These are phyloP conservation scores for Emericellopsis cladophorae DNA, from an alignment of 2,329 filamentous ascomycete genomes.

Conservation along the genomic window DNA sequence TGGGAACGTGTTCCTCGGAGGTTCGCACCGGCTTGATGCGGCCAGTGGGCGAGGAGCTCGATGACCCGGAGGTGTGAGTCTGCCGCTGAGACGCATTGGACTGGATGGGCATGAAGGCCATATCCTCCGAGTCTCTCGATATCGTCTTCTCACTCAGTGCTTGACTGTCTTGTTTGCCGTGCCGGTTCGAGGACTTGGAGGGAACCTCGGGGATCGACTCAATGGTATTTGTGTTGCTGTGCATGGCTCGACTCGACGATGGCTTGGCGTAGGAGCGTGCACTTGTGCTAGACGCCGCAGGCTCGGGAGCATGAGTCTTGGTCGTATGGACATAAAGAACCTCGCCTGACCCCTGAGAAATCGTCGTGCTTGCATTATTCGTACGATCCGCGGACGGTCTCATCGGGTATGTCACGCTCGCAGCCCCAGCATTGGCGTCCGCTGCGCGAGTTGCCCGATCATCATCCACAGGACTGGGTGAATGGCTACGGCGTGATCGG, in stretches of 20 bases:
- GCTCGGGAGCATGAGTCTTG: no score
- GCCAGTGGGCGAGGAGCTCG: conserved; percentile 31
- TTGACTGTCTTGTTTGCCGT: background rate
- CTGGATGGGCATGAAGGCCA: conserved; percentile 9
- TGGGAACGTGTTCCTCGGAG: conserved; percentile 42
- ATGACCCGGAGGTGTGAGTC: conserved; percentile 36
- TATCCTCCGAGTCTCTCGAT: conserved; percentile 22
- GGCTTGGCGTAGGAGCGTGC: background rate
- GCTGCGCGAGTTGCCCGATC: background rate
- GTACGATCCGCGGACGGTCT: no score
- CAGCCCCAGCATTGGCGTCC: background rate
- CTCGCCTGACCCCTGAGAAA: no score
- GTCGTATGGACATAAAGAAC: no score
- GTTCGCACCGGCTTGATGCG: conserved; percentile 41
- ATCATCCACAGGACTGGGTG: conserved; percentile 6
- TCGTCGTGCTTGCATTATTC: conserved; percentile 6
- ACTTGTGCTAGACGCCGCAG: no score
- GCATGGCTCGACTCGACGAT: no score
- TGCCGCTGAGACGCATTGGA: conserved; percentile 16
- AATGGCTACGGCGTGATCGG: conserved; percentile 24
- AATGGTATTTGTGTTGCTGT: conserved; percentile 15
- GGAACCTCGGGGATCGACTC: conserved; percentile 18
- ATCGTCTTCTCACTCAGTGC: conserved; percentile 19
- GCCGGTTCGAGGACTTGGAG: conserved; percentile 12
- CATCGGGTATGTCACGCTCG: background rate